Base-by-base conservation (phyloP, 129 eudicot genomes). In the Calendula officinalis region DNA sequence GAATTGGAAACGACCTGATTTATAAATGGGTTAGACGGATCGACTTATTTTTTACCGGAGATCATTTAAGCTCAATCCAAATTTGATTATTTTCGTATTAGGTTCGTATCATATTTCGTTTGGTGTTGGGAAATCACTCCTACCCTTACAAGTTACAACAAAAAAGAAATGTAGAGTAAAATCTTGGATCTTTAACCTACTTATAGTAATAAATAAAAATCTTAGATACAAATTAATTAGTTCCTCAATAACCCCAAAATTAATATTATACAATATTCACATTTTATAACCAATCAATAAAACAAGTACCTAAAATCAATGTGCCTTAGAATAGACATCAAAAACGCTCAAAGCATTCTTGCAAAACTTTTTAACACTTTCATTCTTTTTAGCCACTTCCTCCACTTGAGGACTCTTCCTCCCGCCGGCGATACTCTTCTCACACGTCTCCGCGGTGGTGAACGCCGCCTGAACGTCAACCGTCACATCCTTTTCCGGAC, bases 401-500 rank as follows among this genome's bases (percentile, higher is more conserved):
- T 22, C 30, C 30, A 22, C 30, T 33, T 62, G 33, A 13, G 43
- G 68, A 74, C 55, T 74, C 62, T 74, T 66, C 12, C 37, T 51
- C 60, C 77, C 68, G 5, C 27, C 59, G 5, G 38, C 67, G 10
- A 73, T 60, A 32, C 75, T 56, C 35, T 45, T 50, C 4, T 64
- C 78, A 51, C 96, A 89, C 17, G 83, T 79, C 15, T 86, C 75
- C 0, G 77, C 56, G 6, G 77, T 72, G 0, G 69, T 63, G 5
- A 79, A 12, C 1, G 97, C 91, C 3, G 84, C 88, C 7, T 72
- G 51, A 46, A 75, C 38, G 59, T 71, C 82, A 4, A 73, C 50
- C 4, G 30, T 61, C 3, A 82, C 86, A 4, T 80, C 82, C 0
- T 15, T 2, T 10, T 7, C 33, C 0, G 59, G 17, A 3, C 69